These are phyloP conservation scores for Pseudocercospora pini-densiflorae DNA, from an alignment of 2,329 filamentous ascomycete genomes.

Conservation along the genomic window DNA sequence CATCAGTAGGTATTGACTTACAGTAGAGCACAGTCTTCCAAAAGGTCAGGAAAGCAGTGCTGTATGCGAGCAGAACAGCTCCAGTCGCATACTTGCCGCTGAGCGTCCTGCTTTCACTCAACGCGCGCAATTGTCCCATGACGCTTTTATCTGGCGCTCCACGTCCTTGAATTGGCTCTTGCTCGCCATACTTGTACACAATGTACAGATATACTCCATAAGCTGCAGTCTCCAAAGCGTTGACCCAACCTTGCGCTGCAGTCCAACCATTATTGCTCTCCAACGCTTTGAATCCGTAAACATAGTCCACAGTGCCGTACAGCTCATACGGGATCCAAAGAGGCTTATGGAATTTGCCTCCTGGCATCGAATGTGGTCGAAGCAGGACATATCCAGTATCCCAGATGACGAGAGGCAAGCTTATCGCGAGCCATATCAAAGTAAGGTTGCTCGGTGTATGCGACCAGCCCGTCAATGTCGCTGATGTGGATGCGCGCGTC, in stretches of 20 bases:
- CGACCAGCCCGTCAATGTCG: slow-evolving; percentile 48
- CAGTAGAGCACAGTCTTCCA: slow-evolving; percentile 72
- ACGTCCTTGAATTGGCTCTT: slow-evolving; percentile 40
- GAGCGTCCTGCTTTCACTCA: slow-evolving; percentile 57
- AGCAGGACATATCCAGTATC: slow-evolving; percentile 79
- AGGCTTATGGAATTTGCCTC: slow-evolving; percentile 72
- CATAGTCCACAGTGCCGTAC: slow-evolving; percentile 77
- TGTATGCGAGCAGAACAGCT: slow-evolving; percentile 64
- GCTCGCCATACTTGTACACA: slow-evolving; percentile 49
- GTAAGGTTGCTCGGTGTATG: slow-evolving; percentile 65
- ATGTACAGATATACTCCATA: slow-evolving; percentile 68
- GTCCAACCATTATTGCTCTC: slow-evolving; percentile 74
- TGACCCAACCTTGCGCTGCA: slow-evolving; percentile 71
- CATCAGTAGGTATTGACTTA: slow-evolving; percentile 25
- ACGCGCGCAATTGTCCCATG: slow-evolving; percentile 51
- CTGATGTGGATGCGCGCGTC: slow-evolving; percentile 8
- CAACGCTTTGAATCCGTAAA: slow-evolving; percentile 79
- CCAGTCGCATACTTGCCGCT: slow-evolving; percentile 57
- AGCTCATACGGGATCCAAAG: slow-evolving; percentile 79
- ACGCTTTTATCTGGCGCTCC: slow-evolving; percentile 48
- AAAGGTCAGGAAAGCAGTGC: slow-evolving; percentile 65
- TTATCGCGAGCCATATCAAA: slow-evolving; percentile 73
- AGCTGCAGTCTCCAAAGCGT: slow-evolving; percentile 68
- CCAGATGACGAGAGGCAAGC: slow-evolving; percentile 80
- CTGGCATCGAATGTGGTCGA: slow-evolving; percentile 81